Evolutionary conservation across 2,329 filamentous ascomycete genomes (phyloP).

Genomic region (Beauveria sp.): DNA sequence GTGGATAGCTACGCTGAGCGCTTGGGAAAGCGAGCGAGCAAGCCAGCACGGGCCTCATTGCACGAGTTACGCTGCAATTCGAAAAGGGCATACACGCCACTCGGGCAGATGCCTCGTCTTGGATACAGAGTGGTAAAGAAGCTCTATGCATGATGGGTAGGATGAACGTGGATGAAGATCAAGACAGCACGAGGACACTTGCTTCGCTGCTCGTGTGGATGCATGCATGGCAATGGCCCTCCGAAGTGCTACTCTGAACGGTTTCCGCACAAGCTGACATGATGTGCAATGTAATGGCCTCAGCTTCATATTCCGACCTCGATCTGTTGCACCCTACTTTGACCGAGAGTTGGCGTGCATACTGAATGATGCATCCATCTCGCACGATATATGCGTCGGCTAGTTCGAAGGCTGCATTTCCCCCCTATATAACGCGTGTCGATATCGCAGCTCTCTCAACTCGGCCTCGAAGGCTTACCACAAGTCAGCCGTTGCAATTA

Average conservation of each 20-base stretch:
- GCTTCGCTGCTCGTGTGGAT: not conserved
- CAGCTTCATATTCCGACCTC: not conserved
- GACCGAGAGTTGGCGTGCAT: not conserved
- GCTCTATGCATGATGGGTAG: not conserved
- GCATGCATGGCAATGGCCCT: constrained; percentile 3
- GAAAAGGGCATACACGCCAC: not conserved
- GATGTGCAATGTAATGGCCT: not conserved
- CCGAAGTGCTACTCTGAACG: not conserved
- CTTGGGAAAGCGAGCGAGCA: not conserved
- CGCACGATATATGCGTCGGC: not conserved
- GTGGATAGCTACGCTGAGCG: not conserved
- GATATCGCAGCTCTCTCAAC: not conserved
- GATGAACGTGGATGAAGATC: not conserved
- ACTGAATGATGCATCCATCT: not conserved
- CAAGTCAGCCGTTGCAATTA: not conserved
- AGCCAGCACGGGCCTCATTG: too few relatives aligned
- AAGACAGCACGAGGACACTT: constrained; percentile 6
- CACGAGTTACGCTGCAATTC: too few relatives aligned
- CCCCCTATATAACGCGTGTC: not conserved
- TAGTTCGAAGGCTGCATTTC: not conserved
- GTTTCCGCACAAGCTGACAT: not conserved
- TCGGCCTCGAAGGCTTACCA: not conserved
- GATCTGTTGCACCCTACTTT: not conserved
- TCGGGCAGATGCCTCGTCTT: not conserved
- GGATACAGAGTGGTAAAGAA: too few relatives aligned